phyloP scores from a whole-genome alignment of 1,284 basidiomycete genomes.

The Leucoagaricus sp. region DNA sequence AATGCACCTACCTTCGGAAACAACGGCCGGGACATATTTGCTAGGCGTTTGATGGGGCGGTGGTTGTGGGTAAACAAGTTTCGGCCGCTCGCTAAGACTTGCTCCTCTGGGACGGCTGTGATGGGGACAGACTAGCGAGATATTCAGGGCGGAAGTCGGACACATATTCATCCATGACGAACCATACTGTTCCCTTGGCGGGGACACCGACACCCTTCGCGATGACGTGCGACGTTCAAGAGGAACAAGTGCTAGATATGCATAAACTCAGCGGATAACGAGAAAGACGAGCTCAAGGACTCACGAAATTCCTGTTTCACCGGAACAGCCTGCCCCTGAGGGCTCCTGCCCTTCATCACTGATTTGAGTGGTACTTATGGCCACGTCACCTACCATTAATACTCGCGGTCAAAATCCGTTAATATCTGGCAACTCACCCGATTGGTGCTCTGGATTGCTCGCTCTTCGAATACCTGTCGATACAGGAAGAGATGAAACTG shows the following conservation, averaged over 20 bases:
- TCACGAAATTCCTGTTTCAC: conserved; percentile 15
- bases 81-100: conserved; percentile 23
- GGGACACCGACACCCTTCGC: conserved; percentile 1
- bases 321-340: conserved; percentile 3
- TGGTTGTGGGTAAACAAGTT: conserved; percentile 13
- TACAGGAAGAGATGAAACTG: conserved; percentile 1
- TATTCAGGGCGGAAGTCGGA: not conserved
- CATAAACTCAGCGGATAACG: not conserved
- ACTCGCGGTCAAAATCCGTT: not conserved
- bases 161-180: not conserved
- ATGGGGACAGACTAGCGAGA: not conserved
- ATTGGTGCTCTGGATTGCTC: conserved; percentile 5
- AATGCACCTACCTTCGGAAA: conserved; percentile 24
- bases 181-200: conserved; percentile 14
- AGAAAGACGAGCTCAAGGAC: not conserved
- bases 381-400: not conserved
- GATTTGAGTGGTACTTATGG: conserved; percentile 16
- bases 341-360: conserved; percentile 13
- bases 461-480: not conserved
- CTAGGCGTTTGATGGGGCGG: conserved; percentile 18
- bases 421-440: not conserved
- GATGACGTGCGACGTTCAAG: conserved; percentile 7
- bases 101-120: conserved; percentile 4
- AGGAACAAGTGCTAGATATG: not conserved
- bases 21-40: conserved; percentile 28